These are phyloP conservation scores for Komagataella pastoris DNA, from an alignment of 805 yeast genomes.

Conservation along the genomic window DNA sequence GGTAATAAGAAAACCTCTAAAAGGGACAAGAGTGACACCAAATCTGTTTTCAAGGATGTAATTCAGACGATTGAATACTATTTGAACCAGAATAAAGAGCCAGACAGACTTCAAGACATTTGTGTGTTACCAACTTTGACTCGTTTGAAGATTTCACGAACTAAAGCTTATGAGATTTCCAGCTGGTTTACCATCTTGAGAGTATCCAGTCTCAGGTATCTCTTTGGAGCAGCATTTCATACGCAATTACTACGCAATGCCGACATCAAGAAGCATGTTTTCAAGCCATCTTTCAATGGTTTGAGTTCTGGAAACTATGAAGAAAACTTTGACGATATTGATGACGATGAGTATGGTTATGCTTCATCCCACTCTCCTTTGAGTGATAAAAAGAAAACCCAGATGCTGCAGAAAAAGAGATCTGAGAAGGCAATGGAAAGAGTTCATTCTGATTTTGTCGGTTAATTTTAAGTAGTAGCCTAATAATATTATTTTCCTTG, in stretches of 20 bases:
- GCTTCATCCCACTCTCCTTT: neutral
- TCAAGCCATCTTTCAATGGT: neutral
- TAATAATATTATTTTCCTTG: no score
- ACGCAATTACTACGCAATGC: slow-evolving; percentile 28
- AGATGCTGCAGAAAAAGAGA: neutral
- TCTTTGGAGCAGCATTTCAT: slow-evolving; percentile 38
- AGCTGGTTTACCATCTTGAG: slow-evolving; percentile 38
- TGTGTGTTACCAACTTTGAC: neutral
- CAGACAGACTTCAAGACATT: neutral
- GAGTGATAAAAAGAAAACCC: neutral
- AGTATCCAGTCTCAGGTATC: slow-evolving; percentile 33
- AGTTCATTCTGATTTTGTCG: neutral
- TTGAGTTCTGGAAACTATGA: neutral
- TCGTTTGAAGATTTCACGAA: slow-evolving; percentile 10
- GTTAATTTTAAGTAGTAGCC: neutral
- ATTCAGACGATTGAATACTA: slow-evolving; percentile 30
- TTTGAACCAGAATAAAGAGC: slow-evolving; percentile 15
- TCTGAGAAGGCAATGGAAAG: neutral
- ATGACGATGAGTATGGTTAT: neutral
- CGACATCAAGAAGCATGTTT: slow-evolving; percentile 14
- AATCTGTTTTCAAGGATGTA: slow-evolving; percentile 49
- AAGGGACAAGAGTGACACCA: slow-evolving; percentile 45
- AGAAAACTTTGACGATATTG: neutral
- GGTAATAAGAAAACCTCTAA: slow-evolving; percentile 47
- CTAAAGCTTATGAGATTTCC: slow-evolving; percentile 19